Conservation (phyloP, 1,284 basidiomycete species). For the Boletus smithii region DNA sequence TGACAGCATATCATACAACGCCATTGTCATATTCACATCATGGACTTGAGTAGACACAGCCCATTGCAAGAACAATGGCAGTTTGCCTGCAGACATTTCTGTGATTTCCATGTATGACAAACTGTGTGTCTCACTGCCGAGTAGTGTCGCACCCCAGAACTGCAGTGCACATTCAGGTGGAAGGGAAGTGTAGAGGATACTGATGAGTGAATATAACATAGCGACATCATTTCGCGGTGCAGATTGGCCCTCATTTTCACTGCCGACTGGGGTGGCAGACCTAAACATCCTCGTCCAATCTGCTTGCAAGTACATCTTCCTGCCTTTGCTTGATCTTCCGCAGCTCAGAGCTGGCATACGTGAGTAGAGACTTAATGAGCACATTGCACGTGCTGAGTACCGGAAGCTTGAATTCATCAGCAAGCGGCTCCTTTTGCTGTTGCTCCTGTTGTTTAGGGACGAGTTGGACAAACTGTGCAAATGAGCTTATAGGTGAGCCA, state of each 20-base stretch:
- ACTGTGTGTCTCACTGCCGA: constrained; percentile 37
- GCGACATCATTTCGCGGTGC: constrained; percentile 78
- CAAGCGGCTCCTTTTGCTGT: constrained; percentile 56
- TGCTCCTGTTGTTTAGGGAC: constrained; percentile 51
- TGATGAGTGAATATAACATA: constrained; percentile 79
- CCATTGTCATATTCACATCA: constrained; percentile 69
- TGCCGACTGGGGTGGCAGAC: constrained; percentile 41
- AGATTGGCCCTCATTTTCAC: constrained; percentile 38
- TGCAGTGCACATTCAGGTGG: constrained; percentile 76
- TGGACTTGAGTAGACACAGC: constrained; percentile 77
- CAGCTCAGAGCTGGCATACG: constrained; percentile 81
- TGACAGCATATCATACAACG: constrained; percentile 84
- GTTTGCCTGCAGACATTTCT: constrained; percentile 60
- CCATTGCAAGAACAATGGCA: constrained; percentile 83
- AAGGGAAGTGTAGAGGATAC: constrained; percentile 72
- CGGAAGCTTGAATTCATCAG: constrained; percentile 62
- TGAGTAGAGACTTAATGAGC: constrained; percentile 72
- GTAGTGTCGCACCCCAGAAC: constrained; percentile 76
- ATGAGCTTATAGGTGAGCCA: constrained; percentile 43
- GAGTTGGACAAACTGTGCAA: constrained; percentile 40
- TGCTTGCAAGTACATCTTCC: constrained; percentile 75
- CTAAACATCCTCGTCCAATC: constrained; percentile 53
- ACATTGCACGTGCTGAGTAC: constrained; percentile 69
- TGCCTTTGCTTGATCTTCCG: constrained; percentile 88
- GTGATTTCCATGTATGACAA: constrained; percentile 51